Conservation (phyloP, 139 green algal genomes). For the Chloropicon primus region DNA sequence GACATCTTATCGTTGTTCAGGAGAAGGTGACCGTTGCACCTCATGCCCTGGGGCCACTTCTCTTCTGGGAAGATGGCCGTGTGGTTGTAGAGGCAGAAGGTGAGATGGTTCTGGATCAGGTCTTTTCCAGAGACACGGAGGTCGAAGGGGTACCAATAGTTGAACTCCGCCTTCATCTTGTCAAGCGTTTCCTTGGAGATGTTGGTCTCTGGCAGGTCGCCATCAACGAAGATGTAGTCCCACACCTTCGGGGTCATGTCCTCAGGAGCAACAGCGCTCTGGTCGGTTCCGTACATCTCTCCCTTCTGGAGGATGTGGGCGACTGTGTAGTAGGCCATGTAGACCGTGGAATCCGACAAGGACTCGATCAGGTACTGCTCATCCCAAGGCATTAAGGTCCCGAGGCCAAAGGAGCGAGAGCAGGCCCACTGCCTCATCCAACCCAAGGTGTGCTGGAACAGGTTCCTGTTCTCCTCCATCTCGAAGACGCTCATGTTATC, state of each 20-base stretch:
- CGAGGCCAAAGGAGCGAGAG: constrained; percentile 87
- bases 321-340: constrained; percentile 99
- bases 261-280: constrained; percentile 40
- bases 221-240: constrained; percentile 77
- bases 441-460: constrained; percentile 70
- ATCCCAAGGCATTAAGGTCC: constrained; percentile 90
- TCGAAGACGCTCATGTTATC: constrained; percentile 1
- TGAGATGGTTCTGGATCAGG: constrained; percentile 98
- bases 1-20: constrained; percentile 98
- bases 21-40: constrained; percentile 93
- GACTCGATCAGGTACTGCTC: constrained; percentile 92
- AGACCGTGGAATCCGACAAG: constrained; percentile 95
- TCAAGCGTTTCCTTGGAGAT: constrained; percentile 45
- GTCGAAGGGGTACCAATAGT: constrained; percentile 99
- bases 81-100: constrained; percentile 97
- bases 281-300: constrained; percentile 72
- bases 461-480: constrained; percentile 46
- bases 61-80: constrained; percentile 69
- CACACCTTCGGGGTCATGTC: constrained; percentile 80
- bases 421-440: constrained; percentile 97
- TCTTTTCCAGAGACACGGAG: constrained; percentile 89
- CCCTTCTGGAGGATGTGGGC: constrained; percentile 68
- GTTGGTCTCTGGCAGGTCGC: constrained; percentile 31
- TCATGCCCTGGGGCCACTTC: constrained; percentile 53
- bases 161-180: constrained; percentile 71